Base-by-base conservation (phyloP, 1,284 basidiomycete species). In the Phylloboletellus chloephorus region DNA sequence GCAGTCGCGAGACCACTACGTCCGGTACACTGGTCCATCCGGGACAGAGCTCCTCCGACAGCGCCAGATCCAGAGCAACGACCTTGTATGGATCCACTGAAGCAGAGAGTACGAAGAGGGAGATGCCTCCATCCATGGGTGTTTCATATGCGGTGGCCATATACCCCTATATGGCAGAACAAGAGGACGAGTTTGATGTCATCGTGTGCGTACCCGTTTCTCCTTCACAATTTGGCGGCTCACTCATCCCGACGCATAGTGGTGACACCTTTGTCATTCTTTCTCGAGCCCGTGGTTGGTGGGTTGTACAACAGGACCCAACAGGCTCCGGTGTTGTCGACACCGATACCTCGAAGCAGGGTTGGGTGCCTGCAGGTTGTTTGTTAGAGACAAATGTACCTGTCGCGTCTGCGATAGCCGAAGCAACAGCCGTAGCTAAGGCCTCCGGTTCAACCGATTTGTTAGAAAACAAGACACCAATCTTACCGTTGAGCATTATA, bases 111-210 rank as follows among this genome's bases (percentile, higher is more conserved):
- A 51, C 58, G 28, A 65, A 47, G 15, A 60, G 74, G 44, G 76
- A 80, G 48, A 75, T 74, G 37, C 76, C 78, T 9, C 58, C 70
- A 7, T 67, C 73, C 1, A 69, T 75, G 35, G 78, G 77, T n/a
- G 72, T 88, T 20, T 88, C 88, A 10, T 93, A 89, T 52, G 89
- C 90, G 1, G 86, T 94, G 15, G 88, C 89, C 19, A 93, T 94
- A 51, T 94, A 91, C 57, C 91, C 90, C 17, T 97, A 97, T 66
- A 88, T 91, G 77, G 92, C 93, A 7, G 93, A 97, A 65, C 85
- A 94, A 58, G 88, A 91, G 37, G 95, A 98, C 63, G 96, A 99
- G 63, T 98, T 98, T 63, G 92, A 98, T 60, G 95, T 98, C 3
- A 81, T 88, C 31, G 92, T 98, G 88, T 92, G 60, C 67, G 88